Evolutionary conservation across 2,329 filamentous ascomycete species (phyloP).

Genomic region (Calycina herbarum): DNA sequence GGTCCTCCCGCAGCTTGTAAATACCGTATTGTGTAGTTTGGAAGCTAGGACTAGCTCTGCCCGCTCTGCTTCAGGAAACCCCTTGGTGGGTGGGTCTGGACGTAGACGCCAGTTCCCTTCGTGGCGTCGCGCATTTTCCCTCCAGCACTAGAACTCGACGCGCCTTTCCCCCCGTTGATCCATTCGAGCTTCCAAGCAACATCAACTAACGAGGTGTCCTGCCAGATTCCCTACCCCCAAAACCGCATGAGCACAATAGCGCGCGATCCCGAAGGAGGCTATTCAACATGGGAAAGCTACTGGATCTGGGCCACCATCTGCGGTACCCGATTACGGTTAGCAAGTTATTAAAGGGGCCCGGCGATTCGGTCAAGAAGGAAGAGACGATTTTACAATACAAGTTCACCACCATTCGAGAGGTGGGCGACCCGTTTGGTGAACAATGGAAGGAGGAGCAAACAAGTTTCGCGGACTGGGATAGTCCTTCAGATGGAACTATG

Average conservation of each 20-base stretch:
- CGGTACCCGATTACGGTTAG: slow-evolving; percentile 94
- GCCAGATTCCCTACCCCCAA: slow-evolving; percentile 10
- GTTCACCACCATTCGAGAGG: slow-evolving; percentile 76
- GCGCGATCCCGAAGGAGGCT: slow-evolving; percentile 32
- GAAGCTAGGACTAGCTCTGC: slow-evolving; percentile 28
- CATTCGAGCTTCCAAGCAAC: not conserved
- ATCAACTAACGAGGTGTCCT: slow-evolving; percentile 20
- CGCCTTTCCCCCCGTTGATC: not conserved
- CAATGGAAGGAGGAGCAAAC: slow-evolving; percentile 68
- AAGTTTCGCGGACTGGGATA: slow-evolving; percentile 75
- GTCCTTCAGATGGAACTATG: slow-evolving; percentile 78
- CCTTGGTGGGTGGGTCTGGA: slow-evolving; percentile 15
- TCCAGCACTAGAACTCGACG: slow-evolving; percentile 1
- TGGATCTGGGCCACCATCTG: slow-evolving; percentile 62
- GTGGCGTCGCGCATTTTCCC: slow-evolving; percentile 8
- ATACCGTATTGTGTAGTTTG: slow-evolving; percentile 24
- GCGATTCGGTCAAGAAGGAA: slow-evolving; percentile 73
- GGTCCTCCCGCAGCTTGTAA: slow-evolving; percentile 37
- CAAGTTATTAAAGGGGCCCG: slow-evolving; percentile 73
- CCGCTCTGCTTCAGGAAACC: slow-evolving; percentile 11
- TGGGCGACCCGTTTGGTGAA: slow-evolving; percentile 66
- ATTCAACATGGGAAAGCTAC: slow-evolving; percentile 46
- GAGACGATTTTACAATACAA: slow-evolving; percentile 83
- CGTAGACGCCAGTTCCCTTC: slow-evolving; percentile 6
- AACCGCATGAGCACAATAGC: slow-evolving; percentile 36